A percentile compares a stretch with the other conserved stretches of the same genome.
Conservation (phyloP, 257 asterid genomes). For the Ballota nigra region DNA sequence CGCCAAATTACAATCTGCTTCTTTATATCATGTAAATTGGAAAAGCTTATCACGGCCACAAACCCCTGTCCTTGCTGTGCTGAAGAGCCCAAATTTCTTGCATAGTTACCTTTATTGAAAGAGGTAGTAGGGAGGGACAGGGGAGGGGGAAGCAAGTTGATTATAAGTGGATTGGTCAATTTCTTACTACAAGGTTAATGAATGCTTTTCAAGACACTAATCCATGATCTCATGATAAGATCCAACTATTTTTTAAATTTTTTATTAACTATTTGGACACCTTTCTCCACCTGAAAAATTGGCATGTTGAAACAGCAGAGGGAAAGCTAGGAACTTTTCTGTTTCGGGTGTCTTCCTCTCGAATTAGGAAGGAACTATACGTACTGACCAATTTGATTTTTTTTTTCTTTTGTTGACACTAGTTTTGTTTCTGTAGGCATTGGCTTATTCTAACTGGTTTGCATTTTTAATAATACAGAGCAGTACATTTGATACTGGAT, state of each 20-base stretch:
- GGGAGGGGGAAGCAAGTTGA: too few species aligned
- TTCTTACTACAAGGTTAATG: background rate
- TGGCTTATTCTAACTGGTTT: background rate
- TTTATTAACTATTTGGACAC: background rate
- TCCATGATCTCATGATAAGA: background rate
- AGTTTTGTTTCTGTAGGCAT: background rate
- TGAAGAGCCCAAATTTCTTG: too few species aligned
- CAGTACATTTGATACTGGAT: background rate
- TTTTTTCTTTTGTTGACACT: background rate
- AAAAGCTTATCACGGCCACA: too few species aligned
- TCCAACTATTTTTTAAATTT: background rate
- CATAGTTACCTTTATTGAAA: too few species aligned
- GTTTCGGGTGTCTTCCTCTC: background rate
- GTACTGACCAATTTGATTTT: background rate
- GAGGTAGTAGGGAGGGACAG: too few species aligned
- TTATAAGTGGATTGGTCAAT: background rate
- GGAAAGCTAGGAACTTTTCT: slow-evolving; percentile 8
- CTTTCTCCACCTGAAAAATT: background rate
- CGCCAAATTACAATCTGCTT: too few species aligned
- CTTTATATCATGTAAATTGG: too few species aligned
- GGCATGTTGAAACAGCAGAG: slow-evolving; percentile 8
- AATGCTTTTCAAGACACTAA: background rate
- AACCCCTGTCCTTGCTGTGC: too few species aligned
- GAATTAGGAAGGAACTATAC: slow-evolving; percentile 8
- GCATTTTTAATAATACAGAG: slow-evolving; percentile 3